Base-by-base conservation (phyloP, 371 early-diverging fungal species). In the Nematocida sp. region DNA sequence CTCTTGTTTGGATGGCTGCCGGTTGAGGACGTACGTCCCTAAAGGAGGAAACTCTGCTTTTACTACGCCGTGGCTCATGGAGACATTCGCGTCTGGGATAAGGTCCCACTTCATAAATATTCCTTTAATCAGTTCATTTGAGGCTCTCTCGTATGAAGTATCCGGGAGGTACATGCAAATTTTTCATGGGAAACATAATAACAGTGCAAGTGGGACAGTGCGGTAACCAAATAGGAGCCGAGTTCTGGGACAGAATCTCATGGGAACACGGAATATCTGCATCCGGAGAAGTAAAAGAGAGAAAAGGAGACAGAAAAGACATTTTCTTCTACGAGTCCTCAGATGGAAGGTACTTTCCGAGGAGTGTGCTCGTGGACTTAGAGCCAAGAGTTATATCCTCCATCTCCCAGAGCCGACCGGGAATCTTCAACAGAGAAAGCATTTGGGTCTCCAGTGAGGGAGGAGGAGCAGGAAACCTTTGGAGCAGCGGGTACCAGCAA, bases 261-360 rank as follows among this genome's bases (percentile, higher is more conserved):
- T 86, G 87, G 35, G 93, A 94, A 79, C 94, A 94, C 79, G 91
- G 91, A 25, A 90, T 93, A 50, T 55, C 67, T 9, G n/a, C n/a
- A 23, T 59, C 36, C 47, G 59, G 66, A 47, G 57, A 63, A 35
- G 55, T 45, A 11, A 64, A 32, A 25, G 18, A 26, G 26, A 56
- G n/a, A 39, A 20, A 55, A 30, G 57, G 63, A 7, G 83, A 84
- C 84, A 84, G 96, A 78, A 97, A 96, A 84, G 96, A 96, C 80
- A 93, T 93, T 30, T 98, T 96, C 79, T 98, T 96, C 81, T 97
- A 97, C 83, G 95, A 95, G 84, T 91, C 93, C 20, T 92, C 92
- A 80, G 91, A 93, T 79, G 90, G 89, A 77, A 92, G 91, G 77
- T 93, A 90, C 80, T 90, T 94, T 71, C 95, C 95, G 32, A 86